Evolutionary conservation across 2,329 filamentous ascomycete species (phyloP), one percentile per base, ranked within the genome.

Genomic region (Penicillium sp.): DNA sequence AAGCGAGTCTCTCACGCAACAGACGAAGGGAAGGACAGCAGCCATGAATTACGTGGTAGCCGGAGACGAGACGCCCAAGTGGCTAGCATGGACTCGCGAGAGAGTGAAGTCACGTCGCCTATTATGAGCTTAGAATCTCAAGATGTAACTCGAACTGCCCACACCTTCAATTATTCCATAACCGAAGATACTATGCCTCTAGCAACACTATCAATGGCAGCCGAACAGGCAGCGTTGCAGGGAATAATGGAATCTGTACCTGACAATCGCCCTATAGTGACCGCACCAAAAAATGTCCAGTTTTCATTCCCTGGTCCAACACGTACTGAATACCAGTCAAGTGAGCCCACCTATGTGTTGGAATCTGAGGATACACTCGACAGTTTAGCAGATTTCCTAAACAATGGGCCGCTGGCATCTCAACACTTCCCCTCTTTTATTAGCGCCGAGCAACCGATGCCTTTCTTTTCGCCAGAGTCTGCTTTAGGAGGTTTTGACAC

Each of bases 381-480:
- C 24, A 56, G 35, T 45, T 33, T 56, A 23, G 53, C 53, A 24
- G 47, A 28, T 8, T 74, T 74, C 52, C 65, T 74, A 38, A 71
- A 74, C 40, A 70, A 68, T 55, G 72, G 72, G 23, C 66, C 68
- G 3, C 58, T 74, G 18, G 67, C 66, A 2, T 72, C 71, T 4
- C 74, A 74, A 56, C 71, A 74, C 53, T 74, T 74, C 48, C 63
- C 71, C 5, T 71, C 70, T 7, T 54, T 74, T 53, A 71, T 74
- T 57, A 74, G 67, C 42, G 65, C 72, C 5, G 72, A 75, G 57
- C 73, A 75, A 48, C 72, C 72, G 3, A 73, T 74, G 58, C 73
- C 72, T 1, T 73, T 74, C 63, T 74, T 74, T 58, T 74, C 72
- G 5, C 71, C 72, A 8, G 72, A 74, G 33, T 72, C 71, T 8